Evolutionary conservation across 139 green algal species (phyloP).

Genomic region (Auxenochlorella pyrenoidosa): DNA sequence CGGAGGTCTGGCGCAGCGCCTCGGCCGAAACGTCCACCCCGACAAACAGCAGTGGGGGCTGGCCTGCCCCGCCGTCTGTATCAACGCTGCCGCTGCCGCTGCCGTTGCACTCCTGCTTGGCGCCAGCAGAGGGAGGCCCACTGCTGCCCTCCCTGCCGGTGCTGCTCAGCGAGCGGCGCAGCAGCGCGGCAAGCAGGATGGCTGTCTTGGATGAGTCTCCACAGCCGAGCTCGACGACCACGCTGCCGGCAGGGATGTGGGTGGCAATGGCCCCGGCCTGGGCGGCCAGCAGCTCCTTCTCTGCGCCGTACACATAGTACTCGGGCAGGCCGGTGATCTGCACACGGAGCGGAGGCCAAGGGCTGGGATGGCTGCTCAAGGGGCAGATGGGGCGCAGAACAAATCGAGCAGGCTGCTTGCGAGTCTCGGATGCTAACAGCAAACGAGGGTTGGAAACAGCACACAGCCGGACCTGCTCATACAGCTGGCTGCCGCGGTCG

Average conservation of each 20-base stretch:
- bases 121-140: not conserved
- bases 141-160: not conserved
- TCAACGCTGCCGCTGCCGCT: not conserved
- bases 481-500: slow-evolving; percentile 28
- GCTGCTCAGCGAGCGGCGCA: not conserved
- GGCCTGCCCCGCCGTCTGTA: not conserved
- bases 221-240: slow-evolving; percentile 69
- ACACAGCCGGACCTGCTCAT: slow-evolving; percentile 15
- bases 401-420: no score
- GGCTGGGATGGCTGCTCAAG: no score
- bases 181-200: slow-evolving; percentile 52
- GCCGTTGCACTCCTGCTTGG: not conserved
- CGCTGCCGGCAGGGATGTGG: slow-evolving; percentile 38
- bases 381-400: no score
- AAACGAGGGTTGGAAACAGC: no score
- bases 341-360: no score
- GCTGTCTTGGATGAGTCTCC: slow-evolving; percentile 62
- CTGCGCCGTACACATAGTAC: slow-evolving; percentile 45
- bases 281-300: slow-evolving; percentile 29
- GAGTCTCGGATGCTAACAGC: no score
- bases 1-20: slow-evolving; percentile 51
- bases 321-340: slow-evolving; percentile 26
- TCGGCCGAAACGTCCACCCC: slow-evolving; percentile 69
- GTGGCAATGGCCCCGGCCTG: slow-evolving; percentile 52
- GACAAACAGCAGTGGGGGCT: slow-evolving; percentile 51